These are phyloP conservation scores for Volvox africanus DNA, from an alignment of 139 green algal genomes.

Conservation along the genomic window DNA sequence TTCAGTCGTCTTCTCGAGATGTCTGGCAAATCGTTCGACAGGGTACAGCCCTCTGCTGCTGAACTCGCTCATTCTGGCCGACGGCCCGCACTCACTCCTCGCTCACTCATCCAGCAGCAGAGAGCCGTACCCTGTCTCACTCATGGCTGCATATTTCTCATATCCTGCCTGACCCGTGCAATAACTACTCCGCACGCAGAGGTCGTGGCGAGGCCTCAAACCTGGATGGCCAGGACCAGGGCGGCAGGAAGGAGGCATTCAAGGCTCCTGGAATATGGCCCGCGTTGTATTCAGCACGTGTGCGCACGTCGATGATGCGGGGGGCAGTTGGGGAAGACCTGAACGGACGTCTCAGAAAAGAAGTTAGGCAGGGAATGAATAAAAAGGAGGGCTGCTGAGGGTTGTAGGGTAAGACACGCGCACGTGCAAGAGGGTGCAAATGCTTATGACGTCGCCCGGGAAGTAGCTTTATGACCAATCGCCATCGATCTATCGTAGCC, in stretches of 20 bases:
- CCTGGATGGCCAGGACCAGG: constrained; percentile 46
- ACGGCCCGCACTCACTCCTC: no score
- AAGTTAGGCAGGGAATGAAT: neutral
- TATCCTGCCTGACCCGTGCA: no score
- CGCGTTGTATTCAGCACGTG: constrained; percentile 11
- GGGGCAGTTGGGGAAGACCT: constrained; percentile 20
- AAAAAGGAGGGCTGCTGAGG: neutral
- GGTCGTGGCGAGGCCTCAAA: neutral
- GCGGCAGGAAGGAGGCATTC: constrained; percentile 55
- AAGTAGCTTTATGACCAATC: no score
- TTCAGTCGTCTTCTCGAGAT: no score
- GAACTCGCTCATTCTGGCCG: no score
- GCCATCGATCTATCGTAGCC: neutral
- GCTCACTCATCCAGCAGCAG: no score
- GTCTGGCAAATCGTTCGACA: no score
- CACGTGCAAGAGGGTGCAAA: neutral
- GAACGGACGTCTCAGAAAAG: neutral
- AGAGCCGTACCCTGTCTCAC: no score
- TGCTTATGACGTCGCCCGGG: neutral
- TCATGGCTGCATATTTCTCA: no score
- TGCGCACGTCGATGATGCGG: constrained; percentile 54
- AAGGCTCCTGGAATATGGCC: constrained; percentile 50
- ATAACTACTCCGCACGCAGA: no score
- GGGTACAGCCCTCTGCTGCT: no score
- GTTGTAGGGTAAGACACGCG: neutral